Evolutionary conservation across 2,329 filamentous ascomycete genomes (phyloP), one percentile per base, ranked within the genome.

Genomic region (Emergomyces pasteurianus): DNA sequence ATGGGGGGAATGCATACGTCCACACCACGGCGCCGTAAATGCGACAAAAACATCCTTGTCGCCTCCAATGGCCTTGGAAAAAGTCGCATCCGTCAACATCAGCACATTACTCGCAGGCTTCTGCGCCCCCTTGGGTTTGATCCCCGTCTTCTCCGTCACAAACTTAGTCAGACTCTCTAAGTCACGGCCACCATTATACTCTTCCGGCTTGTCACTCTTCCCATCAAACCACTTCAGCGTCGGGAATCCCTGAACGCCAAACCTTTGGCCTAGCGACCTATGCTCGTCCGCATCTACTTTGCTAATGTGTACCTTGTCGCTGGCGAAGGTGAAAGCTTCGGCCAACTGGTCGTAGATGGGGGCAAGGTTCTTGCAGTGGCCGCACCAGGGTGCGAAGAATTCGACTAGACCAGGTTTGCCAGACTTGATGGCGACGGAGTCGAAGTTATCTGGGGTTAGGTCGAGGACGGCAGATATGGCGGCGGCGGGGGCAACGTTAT

Each of bases 331-430:
- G 75, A 92, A 95, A 49, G 81, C 79, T 57, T 80, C 75, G 54
- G 85, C 94, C 50, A 99, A 85, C 73, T 99, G 89, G 75, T 99
- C 94, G 77, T 95, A 99, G 62, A 95, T 80, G 57, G 94, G 95
- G 18, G 94, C 94, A 40, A 99, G 88, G 71, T 80, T 95, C 84
- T 97, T 97, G 90, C 94, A 99, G 82, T 99, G 94, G 38, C 94
- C 95, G 72, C 94, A 99, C 94, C 94, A 99, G 28, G 92, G 92
- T 40, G 94, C 94, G 73, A 95, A 97, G 83, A 99, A 99, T 76
- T 97, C 92, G 69, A 97, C 91, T 31, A 99, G 86, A 0, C 94
- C 92, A 50, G 94, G 92, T 80, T 95, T 97, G 76, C 91, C 91
- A 53, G 89, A 92, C 74, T 95, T 85, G 63, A 96, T 82, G 65